Evolutionary conservation across 345 rosid genomes (phyloP).

Genomic region (Eucalyptus pauciflora): DNA sequence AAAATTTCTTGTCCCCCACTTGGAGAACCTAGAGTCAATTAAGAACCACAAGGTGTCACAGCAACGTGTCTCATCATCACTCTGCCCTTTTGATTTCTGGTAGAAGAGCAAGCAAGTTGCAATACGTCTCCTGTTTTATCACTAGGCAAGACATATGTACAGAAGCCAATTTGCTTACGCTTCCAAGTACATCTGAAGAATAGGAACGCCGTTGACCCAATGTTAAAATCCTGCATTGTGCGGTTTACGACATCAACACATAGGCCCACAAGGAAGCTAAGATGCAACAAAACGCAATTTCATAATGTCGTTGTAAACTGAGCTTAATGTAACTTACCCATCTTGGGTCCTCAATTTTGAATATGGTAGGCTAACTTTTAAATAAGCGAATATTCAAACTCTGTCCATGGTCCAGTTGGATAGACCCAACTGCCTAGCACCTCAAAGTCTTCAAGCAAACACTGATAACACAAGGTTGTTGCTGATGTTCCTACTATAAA

Average conservation of each 20-base stretch:
- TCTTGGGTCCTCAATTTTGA: background rate
- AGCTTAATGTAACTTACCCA: background rate
- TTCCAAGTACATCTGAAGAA: background rate
- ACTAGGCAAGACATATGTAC: background rate
- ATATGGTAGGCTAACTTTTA: background rate
- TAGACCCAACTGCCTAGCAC: background rate
- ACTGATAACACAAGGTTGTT: background rate
- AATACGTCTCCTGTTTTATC: background rate
- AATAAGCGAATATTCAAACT: background rate
- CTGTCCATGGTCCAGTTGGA: background rate
- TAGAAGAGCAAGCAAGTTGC: background rate
- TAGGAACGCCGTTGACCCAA: background rate
- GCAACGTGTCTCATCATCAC: background rate
- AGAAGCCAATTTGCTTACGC: background rate
- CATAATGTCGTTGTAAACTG: background rate
- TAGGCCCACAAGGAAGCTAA: background rate
- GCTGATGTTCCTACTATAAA: background rate
- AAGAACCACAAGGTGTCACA: background rate
- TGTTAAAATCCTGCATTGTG: background rate
- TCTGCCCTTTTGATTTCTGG: background rate
- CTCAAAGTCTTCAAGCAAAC: background rate
- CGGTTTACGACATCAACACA: background rate
- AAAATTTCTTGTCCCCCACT: background rate
- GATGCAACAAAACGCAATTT: background rate
- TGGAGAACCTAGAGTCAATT: background rate